These are phyloP conservation scores for Aspergillus hancockii DNA, from an alignment of 495 filamentous ascomycete genomes.

Conservation along the genomic window DNA sequence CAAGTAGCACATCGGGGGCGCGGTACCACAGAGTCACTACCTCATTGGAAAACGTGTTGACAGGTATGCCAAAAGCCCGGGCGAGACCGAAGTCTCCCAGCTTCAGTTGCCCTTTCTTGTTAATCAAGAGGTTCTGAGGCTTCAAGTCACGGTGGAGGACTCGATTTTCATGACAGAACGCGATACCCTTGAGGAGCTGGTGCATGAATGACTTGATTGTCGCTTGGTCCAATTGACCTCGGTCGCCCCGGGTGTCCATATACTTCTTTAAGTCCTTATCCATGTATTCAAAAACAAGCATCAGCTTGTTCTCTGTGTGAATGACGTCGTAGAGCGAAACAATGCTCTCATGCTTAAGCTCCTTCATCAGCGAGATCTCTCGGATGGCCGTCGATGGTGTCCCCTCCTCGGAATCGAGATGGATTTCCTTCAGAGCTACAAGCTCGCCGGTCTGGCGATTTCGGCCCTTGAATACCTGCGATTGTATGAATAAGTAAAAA, in stretches of 20 bases:
- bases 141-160: conserved; percentile 96
- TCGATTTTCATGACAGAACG: conserved; percentile 94
- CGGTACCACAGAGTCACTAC: conserved; percentile 97
- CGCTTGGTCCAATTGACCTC: conserved; percentile 76
- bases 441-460: conserved; percentile 96
- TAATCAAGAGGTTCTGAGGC: conserved; percentile 93
- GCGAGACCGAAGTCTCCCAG: conserved; percentile 95
- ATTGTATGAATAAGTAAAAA: conserved; percentile 22
- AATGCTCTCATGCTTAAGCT: conserved; percentile 97
- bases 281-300: conserved; percentile 99
- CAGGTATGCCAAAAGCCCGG: conserved; percentile 91
- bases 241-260: conserved; percentile 88
- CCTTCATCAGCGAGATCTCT: conserved; percentile 98
- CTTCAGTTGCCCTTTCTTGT: conserved; percentile 86
- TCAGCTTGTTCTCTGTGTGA: conserved; percentile 98
- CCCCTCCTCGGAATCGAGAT: conserved; percentile 97
- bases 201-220: conserved; percentile 98
- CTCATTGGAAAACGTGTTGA: conserved; percentile 98
- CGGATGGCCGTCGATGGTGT: conserved; percentile 98
- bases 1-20: conserved; percentile 88
- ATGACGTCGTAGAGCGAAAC: conserved; percentile 98
- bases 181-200: conserved; percentile 89
- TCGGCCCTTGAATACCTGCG: conserved; percentile 94
- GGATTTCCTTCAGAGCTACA: conserved; percentile 98
- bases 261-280: conserved; percentile 99